Base-by-base conservation (phyloP, 2,329 filamentous ascomycete species). In the Fusarium sterilihyphosum region DNA sequence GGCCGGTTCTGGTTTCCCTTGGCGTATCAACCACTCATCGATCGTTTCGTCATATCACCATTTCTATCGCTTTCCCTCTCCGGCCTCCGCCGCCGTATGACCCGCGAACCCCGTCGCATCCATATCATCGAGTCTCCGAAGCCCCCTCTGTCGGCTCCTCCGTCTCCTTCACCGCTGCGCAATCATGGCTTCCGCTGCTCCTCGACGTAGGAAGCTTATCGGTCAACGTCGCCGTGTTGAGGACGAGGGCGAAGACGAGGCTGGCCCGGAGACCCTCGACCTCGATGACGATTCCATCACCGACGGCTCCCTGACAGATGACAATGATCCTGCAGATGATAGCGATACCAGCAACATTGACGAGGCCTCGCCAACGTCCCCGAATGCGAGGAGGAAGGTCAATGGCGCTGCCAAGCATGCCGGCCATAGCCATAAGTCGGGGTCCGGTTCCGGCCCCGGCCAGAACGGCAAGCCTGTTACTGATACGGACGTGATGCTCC, bases 241-340 rank as follows among this genome's bases (percentile, higher is more conserved):
- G 82, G 91, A 93, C 78, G 92, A 93, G 80, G 91, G 88, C 76
- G 92, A 93, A 78, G 92, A 93, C 74, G 91, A 93, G 73, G 88
- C 85, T 74, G 87, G 86, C 69, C 85, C 83, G 59, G 88, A 89
- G 68, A 83, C 85, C 61, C 83, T 87, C 66, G 90, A 92, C 56
- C 81, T 89, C 44, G 90, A 92, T 75, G 90, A 92, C 76, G 91
- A 92, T 80, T 92, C 91, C 59, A 81, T 91, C 75, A 91, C 88
- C 73, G 91, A 92, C 68, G 90, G 88, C 74, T 92, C 91, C 65
- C 83, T 90, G 75, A 91, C 87, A 79, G 91, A 92, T 69, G 91
- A 92, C 66, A 85, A 90, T 77, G 89, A 90, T 74, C 84, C 84
- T 61, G 88, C 84, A 77, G 86, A 90, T 76, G 89, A 90, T 70